Conservation (phyloP, 2,329 filamentous ascomycete genomes). For the Phialemoniopsis sp. region DNA sequence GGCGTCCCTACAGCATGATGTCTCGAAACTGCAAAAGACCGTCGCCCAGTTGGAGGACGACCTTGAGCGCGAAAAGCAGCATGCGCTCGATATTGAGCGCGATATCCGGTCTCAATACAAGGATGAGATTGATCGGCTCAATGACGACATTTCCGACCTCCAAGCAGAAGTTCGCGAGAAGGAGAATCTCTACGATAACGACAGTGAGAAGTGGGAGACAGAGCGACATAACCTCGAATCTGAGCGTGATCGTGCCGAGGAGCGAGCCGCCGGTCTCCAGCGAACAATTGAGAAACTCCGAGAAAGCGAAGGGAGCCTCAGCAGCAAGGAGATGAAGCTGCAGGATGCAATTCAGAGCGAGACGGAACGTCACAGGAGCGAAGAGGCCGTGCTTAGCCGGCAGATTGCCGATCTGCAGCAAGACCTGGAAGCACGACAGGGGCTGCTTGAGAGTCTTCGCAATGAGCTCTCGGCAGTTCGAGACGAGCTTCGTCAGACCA, state of each 20-base stretch:
- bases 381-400: slow-evolving; percentile 65
- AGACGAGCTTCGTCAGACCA: slow-evolving; percentile 66
- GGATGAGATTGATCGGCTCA: slow-evolving; percentile 47
- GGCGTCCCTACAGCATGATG: slow-evolving; percentile 60
- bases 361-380: slow-evolving; percentile 64
- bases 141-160: slow-evolving; percentile 56
- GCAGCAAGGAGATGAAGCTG: slow-evolving; percentile 62
- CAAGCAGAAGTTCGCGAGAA: slow-evolving; percentile 65
- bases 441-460: slow-evolving; percentile 60
- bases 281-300: slow-evolving; percentile 68
- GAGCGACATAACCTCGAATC: slow-evolving; percentile 61
- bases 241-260: slow-evolving; percentile 62
- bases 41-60: slow-evolving; percentile 42
- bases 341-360: slow-evolving; percentile 68
- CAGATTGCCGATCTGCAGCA: slow-evolving; percentile 72
- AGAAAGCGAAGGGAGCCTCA: slow-evolving; percentile 62
- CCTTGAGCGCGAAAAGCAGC: slow-evolving; percentile 50
- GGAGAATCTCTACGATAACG: slow-evolving; percentile 65
- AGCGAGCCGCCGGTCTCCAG: slow-evolving; percentile 64
- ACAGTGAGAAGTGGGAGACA: slow-evolving; percentile 69
- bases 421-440: slow-evolving; percentile 64
- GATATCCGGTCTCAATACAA: slow-evolving; percentile 52
- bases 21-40: slow-evolving; percentile 44
- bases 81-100: slow-evolving; percentile 56
- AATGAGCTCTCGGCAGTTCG: slow-evolving; percentile 61